phyloP scores from a whole-genome alignment of 805 yeast species.

The Yamadazyma laniorum region DNA sequence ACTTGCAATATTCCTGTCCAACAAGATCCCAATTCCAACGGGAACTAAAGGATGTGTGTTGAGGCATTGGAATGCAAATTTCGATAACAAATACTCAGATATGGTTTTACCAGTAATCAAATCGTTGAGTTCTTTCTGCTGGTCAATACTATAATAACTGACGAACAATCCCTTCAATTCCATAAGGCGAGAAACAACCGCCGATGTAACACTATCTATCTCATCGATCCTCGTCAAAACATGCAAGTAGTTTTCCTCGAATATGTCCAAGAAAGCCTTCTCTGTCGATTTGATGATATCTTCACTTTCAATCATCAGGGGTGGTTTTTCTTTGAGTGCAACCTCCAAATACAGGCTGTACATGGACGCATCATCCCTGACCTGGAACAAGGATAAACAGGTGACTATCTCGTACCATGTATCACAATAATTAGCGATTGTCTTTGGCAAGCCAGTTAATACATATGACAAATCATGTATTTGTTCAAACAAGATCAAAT shows the following conservation, averaged over 20 bases:
- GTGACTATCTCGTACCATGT: slow-evolving; percentile 69
- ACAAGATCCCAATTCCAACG: slow-evolving; percentile 64
- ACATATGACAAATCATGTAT: slow-evolving; percentile 43
- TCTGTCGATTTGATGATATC: slow-evolving; percentile 32
- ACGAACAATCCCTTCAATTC: slow-evolving; percentile 63
- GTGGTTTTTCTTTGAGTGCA: slow-evolving; percentile 34
- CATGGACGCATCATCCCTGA: slow-evolving; percentile 42
- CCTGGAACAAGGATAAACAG: slow-evolving; percentile 56
- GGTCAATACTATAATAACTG: slow-evolving; percentile 26
- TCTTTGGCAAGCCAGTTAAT: slow-evolving; percentile 47
- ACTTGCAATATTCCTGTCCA: slow-evolving; percentile 40
- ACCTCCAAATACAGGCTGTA: slow-evolving; percentile 33
- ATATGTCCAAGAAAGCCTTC: slow-evolving; percentile 49
- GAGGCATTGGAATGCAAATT: slow-evolving; percentile 55
- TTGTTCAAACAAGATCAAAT: slow-evolving; percentile 31
- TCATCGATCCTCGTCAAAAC: slow-evolving; percentile 59
- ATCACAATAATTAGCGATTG: slow-evolving; percentile 50
- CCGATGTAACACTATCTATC: slow-evolving; percentile 61
- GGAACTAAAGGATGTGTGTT: slow-evolving; percentile 56
- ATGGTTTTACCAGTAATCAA: slow-evolving; percentile 28
- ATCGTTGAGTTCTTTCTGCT: slow-evolving; percentile 1
- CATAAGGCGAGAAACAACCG: slow-evolving; percentile 57
- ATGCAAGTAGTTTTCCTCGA: slow-evolving; percentile 55
- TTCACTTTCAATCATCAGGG: slow-evolving; percentile 30
- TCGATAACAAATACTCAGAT: slow-evolving; percentile 56